These are phyloP conservation scores for Magnaporthiopsis rhizophila DNA, from an alignment of 2,329 filamentous ascomycete genomes.

Conservation along the genomic window DNA sequence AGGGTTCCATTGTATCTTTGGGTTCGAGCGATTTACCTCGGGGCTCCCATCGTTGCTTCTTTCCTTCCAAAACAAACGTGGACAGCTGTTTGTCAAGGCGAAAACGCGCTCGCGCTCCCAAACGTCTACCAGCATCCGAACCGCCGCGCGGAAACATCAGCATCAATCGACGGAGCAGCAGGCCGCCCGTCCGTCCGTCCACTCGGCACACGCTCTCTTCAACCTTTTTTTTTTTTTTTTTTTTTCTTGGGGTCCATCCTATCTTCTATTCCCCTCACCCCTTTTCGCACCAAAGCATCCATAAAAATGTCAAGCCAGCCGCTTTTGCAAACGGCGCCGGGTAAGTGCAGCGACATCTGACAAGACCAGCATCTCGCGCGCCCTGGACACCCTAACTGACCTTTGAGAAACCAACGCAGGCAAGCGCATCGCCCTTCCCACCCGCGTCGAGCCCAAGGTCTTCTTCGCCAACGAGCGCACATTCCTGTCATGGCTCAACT, in stretches of 20 bases:
- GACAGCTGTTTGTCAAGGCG: background rate
- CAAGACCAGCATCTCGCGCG: conserved; percentile 6
- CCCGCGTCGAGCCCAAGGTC: conserved; percentile 97
- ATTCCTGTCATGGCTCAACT: conserved; percentile 99
- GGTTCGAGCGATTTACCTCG: background rate
- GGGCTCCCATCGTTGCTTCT: background rate
- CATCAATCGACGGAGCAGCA: background rate
- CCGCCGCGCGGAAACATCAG: background rate
- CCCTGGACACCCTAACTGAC: conserved; percentile 2
- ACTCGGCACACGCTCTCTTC: background rate
- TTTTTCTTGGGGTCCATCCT: background rate
- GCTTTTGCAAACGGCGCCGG: conserved; percentile 86
- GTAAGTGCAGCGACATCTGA: conserved; percentile 36
- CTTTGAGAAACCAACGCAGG: conserved; percentile 42
- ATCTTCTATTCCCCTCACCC: background rate
- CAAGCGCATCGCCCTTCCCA: conserved; percentile 97
- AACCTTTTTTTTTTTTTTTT: background rate
- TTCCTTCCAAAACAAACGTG: background rate
- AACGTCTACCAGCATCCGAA: background rate
- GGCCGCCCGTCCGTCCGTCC: background rate
- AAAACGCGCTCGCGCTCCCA: background rate
- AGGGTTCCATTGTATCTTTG: background rate
- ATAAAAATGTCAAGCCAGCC: conserved; percentile 77
- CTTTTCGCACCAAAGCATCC: background rate
- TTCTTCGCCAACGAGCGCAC: conserved; percentile 99